phyloP scores from a whole-genome alignment of 768 basidiomycete species.

The Tephrocybe sp. region DNA sequence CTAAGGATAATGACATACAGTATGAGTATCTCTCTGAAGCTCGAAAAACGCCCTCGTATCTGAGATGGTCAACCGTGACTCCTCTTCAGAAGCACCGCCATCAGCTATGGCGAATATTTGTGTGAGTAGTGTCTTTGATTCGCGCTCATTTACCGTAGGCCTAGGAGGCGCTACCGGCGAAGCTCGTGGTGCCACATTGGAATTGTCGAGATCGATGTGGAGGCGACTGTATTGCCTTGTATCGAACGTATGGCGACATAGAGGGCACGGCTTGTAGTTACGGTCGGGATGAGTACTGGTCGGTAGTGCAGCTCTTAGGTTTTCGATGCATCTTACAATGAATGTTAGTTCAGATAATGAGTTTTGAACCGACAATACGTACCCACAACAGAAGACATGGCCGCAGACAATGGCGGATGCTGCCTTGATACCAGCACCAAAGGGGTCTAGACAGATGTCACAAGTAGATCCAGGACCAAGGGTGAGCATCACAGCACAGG shows the following conservation, averaged over 20 bases:
- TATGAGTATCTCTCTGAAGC: conserved; percentile 38
- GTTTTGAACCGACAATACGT: conserved; percentile 19
- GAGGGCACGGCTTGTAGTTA: conserved; percentile 43
- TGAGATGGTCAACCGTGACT: conserved; percentile 49
- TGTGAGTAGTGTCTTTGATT: conserved; percentile 53
- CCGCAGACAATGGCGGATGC: conserved; percentile 72
- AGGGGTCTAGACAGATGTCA: conserved; percentile 75
- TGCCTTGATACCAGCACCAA: conserved; percentile 48
- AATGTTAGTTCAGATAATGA: conserved; percentile 7
- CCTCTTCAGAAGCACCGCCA: conserved; percentile 52
- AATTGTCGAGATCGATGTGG: conserved; percentile 55
- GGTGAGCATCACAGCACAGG: conserved; percentile 56
- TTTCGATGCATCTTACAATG: conserved; percentile 52
- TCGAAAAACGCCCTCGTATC: conserved; percentile 50
- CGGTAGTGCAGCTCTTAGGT: conserved; percentile 38
- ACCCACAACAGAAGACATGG: conserved; percentile 65
- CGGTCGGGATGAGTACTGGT: conserved; percentile 8
- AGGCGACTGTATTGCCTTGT: conserved; percentile 44
- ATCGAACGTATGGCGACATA: conserved; percentile 59
- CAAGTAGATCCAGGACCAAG: conserved; percentile 65
- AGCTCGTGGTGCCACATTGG: conserved; percentile 17
- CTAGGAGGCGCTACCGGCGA: conserved; percentile 6
- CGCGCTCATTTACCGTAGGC: conserved; percentile 35
- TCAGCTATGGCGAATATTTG: conserved; percentile 54
- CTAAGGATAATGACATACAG: conserved; percentile 30